Evolutionary conservation across 768 basidiomycete species (phyloP).

Genomic region (Trametes cingulata): DNA sequence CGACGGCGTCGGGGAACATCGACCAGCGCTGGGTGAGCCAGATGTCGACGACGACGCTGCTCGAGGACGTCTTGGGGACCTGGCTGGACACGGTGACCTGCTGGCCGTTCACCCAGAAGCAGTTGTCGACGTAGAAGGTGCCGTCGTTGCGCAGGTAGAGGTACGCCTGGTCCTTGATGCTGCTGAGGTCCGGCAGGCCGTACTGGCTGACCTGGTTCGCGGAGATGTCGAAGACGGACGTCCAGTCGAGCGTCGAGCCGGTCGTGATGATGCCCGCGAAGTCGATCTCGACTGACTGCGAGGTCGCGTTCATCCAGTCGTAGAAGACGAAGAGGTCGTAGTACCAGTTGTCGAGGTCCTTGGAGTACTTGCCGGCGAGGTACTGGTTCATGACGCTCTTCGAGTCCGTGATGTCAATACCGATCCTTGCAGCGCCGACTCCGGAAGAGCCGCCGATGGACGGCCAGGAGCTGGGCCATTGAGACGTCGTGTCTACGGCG

Average conservation of each 20-base stretch:
- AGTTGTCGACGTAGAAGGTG: constrained; percentile 15
- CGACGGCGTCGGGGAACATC: constrained; percentile 7
- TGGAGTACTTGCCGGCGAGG: constrained; percentile 8
- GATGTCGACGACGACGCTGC: constrained; percentile 9
- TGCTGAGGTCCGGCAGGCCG: constrained; percentile 12
- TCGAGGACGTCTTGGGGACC: constrained; percentile 1
- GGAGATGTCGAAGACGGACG: constrained; percentile 8
- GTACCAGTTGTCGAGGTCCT: constrained; percentile 14
- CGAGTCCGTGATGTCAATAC: constrained; percentile 15
- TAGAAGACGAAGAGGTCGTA: constrained; percentile 16
- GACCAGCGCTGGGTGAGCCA: constrained; percentile 4
- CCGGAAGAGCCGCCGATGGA: neutral
- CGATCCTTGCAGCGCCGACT: constrained; percentile 1
- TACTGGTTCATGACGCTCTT: constrained; percentile 15
- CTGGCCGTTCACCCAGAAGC: constrained; percentile 6
- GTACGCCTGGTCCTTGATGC: constrained; percentile 9
- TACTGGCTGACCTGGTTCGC: neutral
- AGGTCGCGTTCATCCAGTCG: constrained; percentile 10
- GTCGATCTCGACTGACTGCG: constrained; percentile 1
- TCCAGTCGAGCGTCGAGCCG: constrained; percentile 13
- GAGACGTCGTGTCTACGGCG: neutral
- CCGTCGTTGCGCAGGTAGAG: constrained; percentile 11
- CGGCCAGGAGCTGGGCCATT: constrained; percentile 10
- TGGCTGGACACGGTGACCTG: neutral
- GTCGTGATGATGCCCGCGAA: constrained; percentile 12